Conservation (phyloP, 106 monocot species). For the Dioscorea dumetorum region DNA sequence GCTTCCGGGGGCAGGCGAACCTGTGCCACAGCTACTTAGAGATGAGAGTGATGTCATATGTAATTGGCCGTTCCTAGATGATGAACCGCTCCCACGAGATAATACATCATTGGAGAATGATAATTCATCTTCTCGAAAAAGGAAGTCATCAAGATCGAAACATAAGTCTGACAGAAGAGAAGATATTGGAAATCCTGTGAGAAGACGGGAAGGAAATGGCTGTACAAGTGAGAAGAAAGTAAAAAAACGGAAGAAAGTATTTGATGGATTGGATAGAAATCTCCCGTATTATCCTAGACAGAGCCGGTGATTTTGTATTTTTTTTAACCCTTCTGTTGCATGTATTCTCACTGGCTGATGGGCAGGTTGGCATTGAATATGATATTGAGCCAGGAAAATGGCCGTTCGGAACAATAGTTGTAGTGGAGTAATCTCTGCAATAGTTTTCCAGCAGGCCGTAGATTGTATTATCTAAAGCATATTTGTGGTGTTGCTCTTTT, state of each 20-base stretch:
- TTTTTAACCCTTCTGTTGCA: too few relatives aligned
- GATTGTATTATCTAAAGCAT: too few relatives aligned
- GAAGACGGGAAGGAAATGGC: constrained; percentile 12
- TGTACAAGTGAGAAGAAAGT: constrained; percentile 1
- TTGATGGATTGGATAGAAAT: background rate
- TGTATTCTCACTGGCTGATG: too few relatives aligned
- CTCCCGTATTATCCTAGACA: background rate
- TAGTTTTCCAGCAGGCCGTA: too few relatives aligned
- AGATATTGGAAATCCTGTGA: background rate
- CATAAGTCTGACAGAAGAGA: constrained; percentile 4
- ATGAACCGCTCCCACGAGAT: constrained; percentile 78
- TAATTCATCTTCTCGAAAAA: constrained; percentile 13
- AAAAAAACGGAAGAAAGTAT: constrained; percentile 14
- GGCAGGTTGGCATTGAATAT: too few relatives aligned
- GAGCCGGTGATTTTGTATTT: background rate
- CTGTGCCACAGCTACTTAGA: constrained; percentile 13
- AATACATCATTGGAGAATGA: constrained; percentile 8
- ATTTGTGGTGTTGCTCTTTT: too few relatives aligned
- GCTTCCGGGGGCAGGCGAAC: constrained; percentile 59
- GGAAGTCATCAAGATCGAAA: constrained; percentile 20
- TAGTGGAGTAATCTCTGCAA: too few relatives aligned
- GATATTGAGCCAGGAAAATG: too few relatives aligned
- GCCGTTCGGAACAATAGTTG: too few relatives aligned
- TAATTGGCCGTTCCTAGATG: constrained; percentile 75
- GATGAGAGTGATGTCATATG: constrained; percentile 29